A percentile compares a stretch with the other conserved stretches of the same genome.
These are phyloP conservation scores for Aspergillus homomorphus DNA, from an alignment of 495 filamentous ascomycete genomes.

Conservation along the genomic window DNA sequence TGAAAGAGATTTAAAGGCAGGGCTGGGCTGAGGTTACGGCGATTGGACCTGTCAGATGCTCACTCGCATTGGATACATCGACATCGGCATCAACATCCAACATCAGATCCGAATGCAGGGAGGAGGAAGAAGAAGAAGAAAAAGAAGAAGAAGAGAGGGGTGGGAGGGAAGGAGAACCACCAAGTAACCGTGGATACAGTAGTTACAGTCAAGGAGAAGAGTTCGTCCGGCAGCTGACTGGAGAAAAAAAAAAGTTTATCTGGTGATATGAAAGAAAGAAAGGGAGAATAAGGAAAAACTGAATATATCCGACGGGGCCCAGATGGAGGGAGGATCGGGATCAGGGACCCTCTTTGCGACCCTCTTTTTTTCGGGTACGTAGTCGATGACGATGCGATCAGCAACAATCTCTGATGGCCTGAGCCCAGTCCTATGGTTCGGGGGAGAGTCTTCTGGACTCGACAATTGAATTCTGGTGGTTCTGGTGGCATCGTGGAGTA, in stretches of 20 bases:
- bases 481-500: not conserved
- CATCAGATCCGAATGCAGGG: not conserved
- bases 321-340: not conserved
- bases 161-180: too few species aligned
- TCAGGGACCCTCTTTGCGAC: not conserved
- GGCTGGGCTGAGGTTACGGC: not conserved
- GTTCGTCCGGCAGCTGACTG: not conserved
- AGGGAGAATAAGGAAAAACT: not conserved
- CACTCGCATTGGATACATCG: not conserved
- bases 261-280: not conserved
- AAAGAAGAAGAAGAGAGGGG: too few species aligned
- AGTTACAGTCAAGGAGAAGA: not conserved
- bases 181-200: too few species aligned
- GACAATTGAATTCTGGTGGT: not conserved
- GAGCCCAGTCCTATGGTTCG: not conserved
- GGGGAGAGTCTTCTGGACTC: not conserved
- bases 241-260: not conserved
- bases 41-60: constrained; percentile 4
- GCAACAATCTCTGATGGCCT: not conserved
- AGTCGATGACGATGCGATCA: constrained; percentile 2
- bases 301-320: not conserved
- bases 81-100: too few species aligned
- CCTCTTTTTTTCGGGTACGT: not conserved
- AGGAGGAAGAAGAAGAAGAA: not conserved
- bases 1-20: not conserved